Evolutionary conservation across 768 basidiomycete genomes (phyloP).

Genomic region (Psilocybe sp.): DNA sequence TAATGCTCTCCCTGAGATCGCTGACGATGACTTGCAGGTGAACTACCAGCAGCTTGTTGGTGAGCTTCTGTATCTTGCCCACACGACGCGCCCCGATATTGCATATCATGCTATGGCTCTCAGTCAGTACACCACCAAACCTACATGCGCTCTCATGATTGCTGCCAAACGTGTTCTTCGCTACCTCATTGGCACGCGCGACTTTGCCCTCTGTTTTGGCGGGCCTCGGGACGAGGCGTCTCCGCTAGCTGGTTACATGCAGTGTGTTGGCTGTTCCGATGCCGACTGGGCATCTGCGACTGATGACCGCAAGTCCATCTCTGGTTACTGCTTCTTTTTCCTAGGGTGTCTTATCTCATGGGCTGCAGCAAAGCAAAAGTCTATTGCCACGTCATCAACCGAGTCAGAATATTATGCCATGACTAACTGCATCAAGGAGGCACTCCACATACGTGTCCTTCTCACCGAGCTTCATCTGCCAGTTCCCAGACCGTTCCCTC

Average conservation of each 20-base stretch:
- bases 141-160: slow-evolving; percentile 17
- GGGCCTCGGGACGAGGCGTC: not conserved
- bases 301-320: slow-evolving; percentile 22
- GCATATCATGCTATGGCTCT: slow-evolving; percentile 22
- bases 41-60: slow-evolving; percentile 12
- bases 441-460: slow-evolving; percentile 25
- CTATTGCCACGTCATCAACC: slow-evolving; percentile 29
- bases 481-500: slow-evolving; percentile 12
- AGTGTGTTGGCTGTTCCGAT: slow-evolving; percentile 17
- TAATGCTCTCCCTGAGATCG: slow-evolving; percentile 10
- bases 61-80: slow-evolving; percentile 17
- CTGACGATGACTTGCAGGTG: slow-evolving; percentile 8
- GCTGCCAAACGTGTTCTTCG: slow-evolving; percentile 24
- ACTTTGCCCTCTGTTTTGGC: slow-evolving; percentile 12
- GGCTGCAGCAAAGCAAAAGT: slow-evolving; percentile 28
- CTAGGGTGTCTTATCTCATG: slow-evolving; percentile 26
- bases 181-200: slow-evolving; percentile 24
- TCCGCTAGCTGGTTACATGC: slow-evolving; percentile 2
- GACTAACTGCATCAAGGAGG: slow-evolving; percentile 22
- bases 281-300: slow-evolving; percentile 25
- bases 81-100: slow-evolving; percentile 30
- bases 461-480: slow-evolving; percentile 7
- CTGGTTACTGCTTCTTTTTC: slow-evolving; percentile 30
- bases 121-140: slow-evolving; percentile 22
- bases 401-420: slow-evolving; percentile 37